Percentiles rank a stretch among this genome's conserved stretches.
phyloP scores from a whole-genome alignment of 345 rosid genomes.

The Cardamine occulta region DNA sequence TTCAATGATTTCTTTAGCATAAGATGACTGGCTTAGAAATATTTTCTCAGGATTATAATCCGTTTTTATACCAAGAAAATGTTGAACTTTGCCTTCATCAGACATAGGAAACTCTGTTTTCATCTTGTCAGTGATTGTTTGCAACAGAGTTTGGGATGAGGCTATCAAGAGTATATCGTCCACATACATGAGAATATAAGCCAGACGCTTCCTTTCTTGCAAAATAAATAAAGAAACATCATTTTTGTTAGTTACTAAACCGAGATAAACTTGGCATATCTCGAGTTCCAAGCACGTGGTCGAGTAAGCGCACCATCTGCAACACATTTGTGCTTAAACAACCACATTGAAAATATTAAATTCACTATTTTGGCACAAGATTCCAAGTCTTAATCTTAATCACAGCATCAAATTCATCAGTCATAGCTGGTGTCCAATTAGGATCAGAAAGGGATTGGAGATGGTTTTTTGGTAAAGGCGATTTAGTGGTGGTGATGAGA shows the following conservation, averaged over 20 bases:
- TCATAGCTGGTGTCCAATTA: not conserved
- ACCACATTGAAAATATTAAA: not conserved
- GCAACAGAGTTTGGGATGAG: rapidly evolving
- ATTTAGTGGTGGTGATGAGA: not conserved
- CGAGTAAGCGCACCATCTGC: not conserved
- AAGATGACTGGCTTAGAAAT: not conserved
- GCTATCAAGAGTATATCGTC: not conserved
- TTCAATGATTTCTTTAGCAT: not conserved
- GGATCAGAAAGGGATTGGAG: not conserved
- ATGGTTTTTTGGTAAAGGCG: not conserved
- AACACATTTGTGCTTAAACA: not conserved
- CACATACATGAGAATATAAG: not conserved
- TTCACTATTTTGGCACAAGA: not conserved
- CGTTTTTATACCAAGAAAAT: not conserved
- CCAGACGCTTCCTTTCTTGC: not conserved
- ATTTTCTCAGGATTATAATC: rapidly evolving
- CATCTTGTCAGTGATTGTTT: too few species aligned
- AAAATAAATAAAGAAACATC: not conserved
- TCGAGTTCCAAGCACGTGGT: not conserved
- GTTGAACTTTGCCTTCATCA: rapidly evolving
- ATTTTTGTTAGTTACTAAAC: rapidly evolving
- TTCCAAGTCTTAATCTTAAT: not conserved
- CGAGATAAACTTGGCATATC: not conserved
- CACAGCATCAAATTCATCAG: not conserved
- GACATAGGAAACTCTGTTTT: not conserved